Base-by-base conservation (phyloP, 768 basidiomycete species). In the Roridomyces roridus region DNA sequence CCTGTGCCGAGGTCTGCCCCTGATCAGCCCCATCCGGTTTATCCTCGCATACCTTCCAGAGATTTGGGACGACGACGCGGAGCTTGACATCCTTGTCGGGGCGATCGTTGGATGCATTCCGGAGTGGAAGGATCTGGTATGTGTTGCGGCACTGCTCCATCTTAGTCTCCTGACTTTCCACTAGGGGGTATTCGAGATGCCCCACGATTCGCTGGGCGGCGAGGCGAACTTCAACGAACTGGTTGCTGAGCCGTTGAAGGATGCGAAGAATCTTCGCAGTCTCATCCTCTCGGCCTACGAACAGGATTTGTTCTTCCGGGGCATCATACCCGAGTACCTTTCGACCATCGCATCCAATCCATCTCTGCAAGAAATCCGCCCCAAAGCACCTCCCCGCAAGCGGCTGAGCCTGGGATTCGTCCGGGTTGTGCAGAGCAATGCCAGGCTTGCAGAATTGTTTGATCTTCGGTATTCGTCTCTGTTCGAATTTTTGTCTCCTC, bases 1-100 rank as follows among this genome's bases (percentile, higher is more conserved):
- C n/a, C 31, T 55, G n/a, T 42, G 35, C 17, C 59, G 48, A 0
- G 55, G 50, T 17, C 11, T 58, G 29, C 57, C 18, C 1, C 42
- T 47, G 17, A 41, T 58, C 25, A n/a, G 39, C 8, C 57, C 57
- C 26, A 5, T 18, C 18, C 23, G 41, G 2, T 18, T 55, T 7
- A 35, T 55, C 12, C 8, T 55, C 11, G 25, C 34, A 24, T 8
- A 18, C 9, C 11, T 10, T 15, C 31, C 31, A 10, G 7, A n/a
- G n/a, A n/a, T 2, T 2, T 21, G 4, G 2, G 15, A 25, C 11
- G n/a, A 24, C 25, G 23, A 6, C 25, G 2, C 6, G 17, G 5
- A 3, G 26, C 2, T 2, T 15, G 17, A 4, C 12, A 29, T 41
- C 7, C 29, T 48, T 10, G 24, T 21, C 6, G 3, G 25, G 10